Percentiles rank a stretch among this genome's conserved stretches.
phyloP scores from a whole-genome alignment of 116 monocot species.

The Phalaenopsis hybrid region DNA sequence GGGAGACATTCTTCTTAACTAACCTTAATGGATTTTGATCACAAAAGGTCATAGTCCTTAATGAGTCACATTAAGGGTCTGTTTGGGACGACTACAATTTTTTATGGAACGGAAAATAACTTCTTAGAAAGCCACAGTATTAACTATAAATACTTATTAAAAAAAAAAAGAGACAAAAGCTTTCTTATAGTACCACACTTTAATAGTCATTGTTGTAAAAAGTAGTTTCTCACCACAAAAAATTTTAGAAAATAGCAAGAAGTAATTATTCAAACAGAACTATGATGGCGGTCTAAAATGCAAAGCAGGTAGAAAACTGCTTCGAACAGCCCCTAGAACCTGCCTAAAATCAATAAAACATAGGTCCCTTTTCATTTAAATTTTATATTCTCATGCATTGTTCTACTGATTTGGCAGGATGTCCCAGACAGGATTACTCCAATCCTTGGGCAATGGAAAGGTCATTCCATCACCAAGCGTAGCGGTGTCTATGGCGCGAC shows the following conservation, averaged over 20 bases:
- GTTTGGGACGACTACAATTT: too few species aligned
- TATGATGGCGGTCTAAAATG: too few species aligned
- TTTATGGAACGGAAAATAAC: too few species aligned
- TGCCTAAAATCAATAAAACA: background rate
- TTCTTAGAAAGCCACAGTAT: too few species aligned
- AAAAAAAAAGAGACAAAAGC: too few species aligned
- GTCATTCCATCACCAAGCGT: slow-evolving; percentile 80
- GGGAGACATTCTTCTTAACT: background rate
- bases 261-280: too few species aligned
- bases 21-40: background rate
- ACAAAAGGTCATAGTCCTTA: background rate
- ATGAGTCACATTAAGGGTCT: background rate
- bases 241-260: too few species aligned
- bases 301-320: too few species aligned
- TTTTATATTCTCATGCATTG: background rate
- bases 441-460: slow-evolving; percentile 78
- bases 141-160: too few species aligned
- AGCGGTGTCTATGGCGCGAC: slow-evolving; percentile 94
- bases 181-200: too few species aligned
- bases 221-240: too few species aligned
- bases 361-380: background rate
- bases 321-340: background rate
- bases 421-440: slow-evolving; percentile 36
- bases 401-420: slow-evolving; percentile 22
- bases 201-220: too few species aligned